Base-by-base conservation (phyloP, 164 flowering plant species). In the Berberis thunbergii region DNA sequence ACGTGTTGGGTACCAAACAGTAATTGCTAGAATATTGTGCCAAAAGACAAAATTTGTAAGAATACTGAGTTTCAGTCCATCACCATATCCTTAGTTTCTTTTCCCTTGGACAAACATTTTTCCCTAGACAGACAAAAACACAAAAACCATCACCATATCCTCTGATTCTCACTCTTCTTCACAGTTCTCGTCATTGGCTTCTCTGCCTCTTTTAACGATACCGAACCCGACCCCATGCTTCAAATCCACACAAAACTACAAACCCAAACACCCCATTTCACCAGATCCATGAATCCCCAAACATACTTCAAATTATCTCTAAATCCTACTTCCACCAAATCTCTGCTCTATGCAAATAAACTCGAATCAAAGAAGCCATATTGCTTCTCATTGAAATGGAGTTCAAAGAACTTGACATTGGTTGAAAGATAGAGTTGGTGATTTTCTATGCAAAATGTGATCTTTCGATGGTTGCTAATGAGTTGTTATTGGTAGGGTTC, bases 361-460 rank as follows among this genome's bases (percentile, higher is more conserved):
- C 82, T 45, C 69, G 66, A 48, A 48, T 83, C 57, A 66, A 67
- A 64, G 75, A 79, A 61, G 86, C 91, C 43, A 55, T 84, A 42
- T 50, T 72, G 46, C 43, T 78, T 57, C 75, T 86, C 41, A 70
- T 70, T 7, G 65, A 83, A 59, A 76, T 85, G 87, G 78, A 72
- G 50, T 48, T 50, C 6, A 50, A 69, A 13, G 41, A 66, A 43
- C 39, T 75, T 38, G 63, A n/a, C 40, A 69, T 77, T 68, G 87
- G 87, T 0, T 86, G 85, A 0, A 88, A 81, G 58, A 84, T 94
- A 0, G 84, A 90, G 67, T 54, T 84, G 7, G 67, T 87, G 1
- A 76, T 86, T 55, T 80, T 89, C 67, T 85, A 84, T 64, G 79
- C 88, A 4, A 89, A 84, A 67, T 87, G 93, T 67, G 82, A 73